Evolutionary conservation across 2,329 filamentous ascomycete species (phyloP), one percentile per base, ranked within the genome.

Genomic region (Pseudogymnoascus sp.): DNA sequence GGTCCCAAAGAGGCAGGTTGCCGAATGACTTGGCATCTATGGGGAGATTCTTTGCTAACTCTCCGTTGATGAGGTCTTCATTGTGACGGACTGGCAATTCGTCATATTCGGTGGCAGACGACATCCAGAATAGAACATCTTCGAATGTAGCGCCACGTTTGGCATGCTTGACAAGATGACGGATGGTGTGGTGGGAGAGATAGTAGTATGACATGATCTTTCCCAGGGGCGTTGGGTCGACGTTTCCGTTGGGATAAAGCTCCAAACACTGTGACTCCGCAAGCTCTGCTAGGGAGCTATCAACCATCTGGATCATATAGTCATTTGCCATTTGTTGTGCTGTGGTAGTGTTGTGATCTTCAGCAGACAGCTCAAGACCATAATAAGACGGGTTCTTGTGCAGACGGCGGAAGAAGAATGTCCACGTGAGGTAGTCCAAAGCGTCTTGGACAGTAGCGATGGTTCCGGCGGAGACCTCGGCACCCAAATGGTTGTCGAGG

Each of bases 141-240:
- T 88, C 82, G 72, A 99, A 96, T 0, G 83, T 85, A 1, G 90
- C 91, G 16, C 87, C 78, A 0, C 86, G 83, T 70, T 90, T 93
- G 23, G 89, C 90, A 67, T 93, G 83, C 55, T 85, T 82, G 66
- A 90, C 85, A 5, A 99, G 83, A 70, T 91, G 88, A 1, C 95
- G 90, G 70, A 99, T 92, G 0, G 95, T 99, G 76, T 90, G 90
- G 78, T 99, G 95, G 0, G 93, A 96, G 58, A 95, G 87, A 73
- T 99, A 99, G 81, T 99, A 99, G 81, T 97, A 99, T 74, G 90
- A 96, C 91, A 97, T 97, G 72, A 99, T 97, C 79, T 96, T 97
- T 70, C 95, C 95, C 5, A 97, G 83, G 0, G 93, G 88, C 0
- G 95, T 97, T 0, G 93, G 81, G 69, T 96, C 90, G 28, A 99